phyloP scores from a whole-genome alignment of 371 early-diverging fungal genomes.

The Circinella minor region DNA sequence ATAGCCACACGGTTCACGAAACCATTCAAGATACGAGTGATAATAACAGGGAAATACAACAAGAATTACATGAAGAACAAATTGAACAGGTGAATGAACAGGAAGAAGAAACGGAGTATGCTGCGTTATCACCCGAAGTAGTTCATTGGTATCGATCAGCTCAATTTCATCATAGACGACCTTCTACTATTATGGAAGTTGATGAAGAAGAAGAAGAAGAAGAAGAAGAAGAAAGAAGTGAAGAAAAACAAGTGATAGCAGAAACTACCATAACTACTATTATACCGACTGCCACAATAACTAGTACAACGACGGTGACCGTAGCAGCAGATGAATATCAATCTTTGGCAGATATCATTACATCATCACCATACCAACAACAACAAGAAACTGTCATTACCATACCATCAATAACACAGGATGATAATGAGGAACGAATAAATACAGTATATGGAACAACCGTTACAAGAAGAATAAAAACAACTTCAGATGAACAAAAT shows the following conservation, averaged over 20 bases:
- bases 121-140: constrained; percentile 38
- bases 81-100: constrained; percentile 8
- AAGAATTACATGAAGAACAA: neutral
- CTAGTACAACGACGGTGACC: neutral
- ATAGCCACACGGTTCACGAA: too few species aligned
- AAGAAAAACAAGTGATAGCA: neutral
- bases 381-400: constrained; percentile 10
- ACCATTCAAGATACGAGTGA: too few species aligned
- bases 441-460: neutral
- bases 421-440: neutral
- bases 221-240: constrained; percentile 2
- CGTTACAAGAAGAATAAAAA: neutral
- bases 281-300: neutral
- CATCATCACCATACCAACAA: constrained; percentile 9
- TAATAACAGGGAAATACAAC: neutral
- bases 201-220: constrained; percentile 9
- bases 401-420: neutral
- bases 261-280: neutral
- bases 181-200: constrained; percentile 15
- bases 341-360: constrained; percentile 42
- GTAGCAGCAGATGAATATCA: constrained; percentile 25
- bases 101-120: constrained; percentile 17
- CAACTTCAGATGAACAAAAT: neutral
- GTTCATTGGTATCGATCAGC: constrained; percentile 44
- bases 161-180: constrained; percentile 16